Evolutionary conservation across 768 basidiomycete genomes (phyloP).

Genomic region (Calocera viscosa): DNA sequence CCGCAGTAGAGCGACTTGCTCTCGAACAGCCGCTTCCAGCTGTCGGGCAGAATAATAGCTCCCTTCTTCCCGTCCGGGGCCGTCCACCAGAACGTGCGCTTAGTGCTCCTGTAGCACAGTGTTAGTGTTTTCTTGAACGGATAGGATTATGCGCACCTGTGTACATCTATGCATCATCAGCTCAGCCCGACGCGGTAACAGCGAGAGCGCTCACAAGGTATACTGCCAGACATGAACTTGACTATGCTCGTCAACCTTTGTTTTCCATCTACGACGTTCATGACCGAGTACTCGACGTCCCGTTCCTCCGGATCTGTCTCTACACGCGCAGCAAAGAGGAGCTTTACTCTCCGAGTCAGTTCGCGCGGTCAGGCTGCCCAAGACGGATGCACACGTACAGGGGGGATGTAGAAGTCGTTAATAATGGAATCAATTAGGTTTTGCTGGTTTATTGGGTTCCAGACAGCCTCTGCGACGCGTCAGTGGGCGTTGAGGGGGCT

Average conservation of each 20-base stretch:
- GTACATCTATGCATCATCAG: neutral
- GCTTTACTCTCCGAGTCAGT: neutral
- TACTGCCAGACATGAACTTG: neutral
- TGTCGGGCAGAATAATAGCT: neutral
- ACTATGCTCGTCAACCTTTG: neutral
- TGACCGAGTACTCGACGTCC: neutral
- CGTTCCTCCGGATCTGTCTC: neutral
- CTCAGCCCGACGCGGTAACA: neutral
- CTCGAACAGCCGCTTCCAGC: constrained; percentile 2
- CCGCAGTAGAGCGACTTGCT: constrained; percentile 1
- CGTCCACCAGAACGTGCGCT: neutral
- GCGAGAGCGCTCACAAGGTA: neutral
- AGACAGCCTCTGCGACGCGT: neutral
- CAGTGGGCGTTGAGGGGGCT: neutral
- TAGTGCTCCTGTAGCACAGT: neutral
- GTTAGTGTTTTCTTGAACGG: neutral
- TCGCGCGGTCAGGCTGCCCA: neutral
- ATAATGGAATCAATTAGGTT: constrained; percentile 1
- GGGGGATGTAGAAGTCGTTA: constrained; percentile 3
- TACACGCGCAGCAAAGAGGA: neutral
- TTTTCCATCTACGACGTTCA: constrained; percentile 2
- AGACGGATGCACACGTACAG: neutral
- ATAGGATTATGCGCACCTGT: neutral
- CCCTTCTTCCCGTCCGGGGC: neutral
- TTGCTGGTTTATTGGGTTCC: neutral